These are phyloP conservation scores for Cynara cardunculus DNA, from an alignment of 129 eudicot species.

Conservation along the genomic window DNA sequence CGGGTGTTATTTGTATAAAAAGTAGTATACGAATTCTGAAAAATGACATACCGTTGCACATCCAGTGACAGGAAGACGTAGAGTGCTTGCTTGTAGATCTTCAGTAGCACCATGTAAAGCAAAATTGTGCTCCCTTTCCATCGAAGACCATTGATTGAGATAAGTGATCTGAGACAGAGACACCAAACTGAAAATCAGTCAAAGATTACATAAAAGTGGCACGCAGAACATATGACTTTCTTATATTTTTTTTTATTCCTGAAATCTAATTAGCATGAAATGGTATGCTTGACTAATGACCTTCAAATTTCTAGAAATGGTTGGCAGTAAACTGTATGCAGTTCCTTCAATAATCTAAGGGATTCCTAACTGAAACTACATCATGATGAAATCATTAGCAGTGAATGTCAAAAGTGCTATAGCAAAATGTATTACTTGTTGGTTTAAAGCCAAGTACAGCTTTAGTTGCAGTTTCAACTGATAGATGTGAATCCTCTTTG, in stretches of 20 bases:
- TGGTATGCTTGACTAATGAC: not conserved
- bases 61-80: slow-evolving; percentile 84
- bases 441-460: slow-evolving; percentile 48
- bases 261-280: not conserved
- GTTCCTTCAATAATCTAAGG: not conserved
- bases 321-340: not conserved
- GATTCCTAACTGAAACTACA: not conserved
- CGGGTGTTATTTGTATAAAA: not conserved
- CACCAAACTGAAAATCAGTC: not conserved
- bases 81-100: slow-evolving; percentile 83
- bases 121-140: slow-evolving; percentile 66
- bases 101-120: slow-evolving; percentile 58
- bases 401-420: not conserved
- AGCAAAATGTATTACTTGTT: slow-evolving; percentile 54
- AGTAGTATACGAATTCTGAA: not conserved
- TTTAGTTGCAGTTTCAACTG: slow-evolving; percentile 61
- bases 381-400: not conserved
- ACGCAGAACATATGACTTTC: not conserved
- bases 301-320: no score
- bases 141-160: slow-evolving; percentile 74
- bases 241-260: not conserved
- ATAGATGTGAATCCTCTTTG: slow-evolving; percentile 58
- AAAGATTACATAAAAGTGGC: not conserved
- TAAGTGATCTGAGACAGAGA: slow-evolving; percentile 44
- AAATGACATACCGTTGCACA: slow-evolving; percentile 62